Evolutionary conservation across 345 rosid genomes (phyloP), one percentile per base, ranked within the genome.

Genomic region (Rhodamnia rubescens): DNA sequence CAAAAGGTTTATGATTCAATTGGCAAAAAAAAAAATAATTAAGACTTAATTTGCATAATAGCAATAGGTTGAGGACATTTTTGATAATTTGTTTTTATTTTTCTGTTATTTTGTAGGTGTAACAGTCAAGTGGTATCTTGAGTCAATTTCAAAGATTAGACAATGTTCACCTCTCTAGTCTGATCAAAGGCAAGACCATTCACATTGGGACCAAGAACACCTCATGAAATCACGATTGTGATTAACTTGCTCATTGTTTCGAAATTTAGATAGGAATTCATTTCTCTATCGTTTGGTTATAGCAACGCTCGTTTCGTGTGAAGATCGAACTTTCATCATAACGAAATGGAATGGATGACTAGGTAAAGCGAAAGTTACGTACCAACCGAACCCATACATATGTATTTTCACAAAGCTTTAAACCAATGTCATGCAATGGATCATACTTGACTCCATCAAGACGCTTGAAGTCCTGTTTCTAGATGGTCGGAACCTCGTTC

Each of bases 221-320:
- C 74, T 61, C 20, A 29, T 1, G 40, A 27, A 61, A 20, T 61
- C 5, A 1, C 11, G 1, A 58, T 12, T 58, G 11, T 26, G 16
- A 58, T 58, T 11, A n/a, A 58, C 69, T 16, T 12, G 0, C 69
- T 0, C 8, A n/a, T 26, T 59, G 4, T n/a, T 59, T 59, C 13
- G 69, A n/a, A n/a, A 12, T n/a, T 8, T n/a, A 1, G 16, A n/a
- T 0, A 0, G 8, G 12, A n/a, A 0, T n/a, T 58, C 4, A 5
- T n/a, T 12, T 57, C 15, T 59, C 3, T 59, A 7, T 59, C 20
- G 4, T n/a, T 12, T n/a, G 69, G 69, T 14, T 12, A n/a, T 5
- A 58, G 69, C 69, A 58, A 58, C 1, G 32, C 7, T n/a, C n/a
- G 0, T 29, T 59, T 59, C 18, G 0, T 3, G 36, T n/a, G 69